Evolutionary conservation across 768 basidiomycete genomes (phyloP), one percentile per base, ranked within the genome.

Genomic region (Phlebiopsis flavidoalba): DNA sequence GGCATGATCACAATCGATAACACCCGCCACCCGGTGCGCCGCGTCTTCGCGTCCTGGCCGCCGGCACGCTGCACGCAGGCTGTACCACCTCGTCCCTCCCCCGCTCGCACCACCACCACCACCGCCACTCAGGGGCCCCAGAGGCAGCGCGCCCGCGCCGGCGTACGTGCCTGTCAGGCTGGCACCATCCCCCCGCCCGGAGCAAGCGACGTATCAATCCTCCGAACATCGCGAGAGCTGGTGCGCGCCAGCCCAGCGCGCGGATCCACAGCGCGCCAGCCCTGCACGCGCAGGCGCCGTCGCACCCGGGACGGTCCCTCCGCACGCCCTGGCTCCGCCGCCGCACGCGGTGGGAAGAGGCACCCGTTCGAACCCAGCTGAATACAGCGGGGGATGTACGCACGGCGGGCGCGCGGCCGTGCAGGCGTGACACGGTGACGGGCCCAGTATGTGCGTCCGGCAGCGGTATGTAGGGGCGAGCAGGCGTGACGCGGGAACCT

Each of bases 401-500:
- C 53, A 33, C 33, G 53, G 33, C 53, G 15, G 8, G 17, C 17
- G 14, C 1, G 51, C 51, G 51, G 22, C 24, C 53, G 53, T 33
- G 24, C 33, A 36, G 7, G 53, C 35, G 15, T 35, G 26, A n/a
- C 35, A 54, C 12, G 21, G 26, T 35, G 37, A 35, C 21, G n/a
- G 31, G 53, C 53, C 3, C 35, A 33, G 19, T 10, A 31, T 31
- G 26, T 31, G 26, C 26, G 26, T 12, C 40, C 48, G 48, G 19
- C 48, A 12, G 48, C 10, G 26, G 26, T 31, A 31, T 31, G 26
- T n/a, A n/a, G n/a, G n/a, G n/a, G n/a, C 26, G 26, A 3, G 26
- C 26, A 31, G 35, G 26, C 17, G 8, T 21, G 46, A n/a, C 63
- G 61, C 61, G 61, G 57, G 61, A 62, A 62, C 57, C 57, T 63